A percentile compares a stretch with the other conserved stretches of the same genome.
These are phyloP conservation scores for Claviceps sp. DNA, from an alignment of 2,329 filamentous ascomycete species.

Conservation along the genomic window DNA sequence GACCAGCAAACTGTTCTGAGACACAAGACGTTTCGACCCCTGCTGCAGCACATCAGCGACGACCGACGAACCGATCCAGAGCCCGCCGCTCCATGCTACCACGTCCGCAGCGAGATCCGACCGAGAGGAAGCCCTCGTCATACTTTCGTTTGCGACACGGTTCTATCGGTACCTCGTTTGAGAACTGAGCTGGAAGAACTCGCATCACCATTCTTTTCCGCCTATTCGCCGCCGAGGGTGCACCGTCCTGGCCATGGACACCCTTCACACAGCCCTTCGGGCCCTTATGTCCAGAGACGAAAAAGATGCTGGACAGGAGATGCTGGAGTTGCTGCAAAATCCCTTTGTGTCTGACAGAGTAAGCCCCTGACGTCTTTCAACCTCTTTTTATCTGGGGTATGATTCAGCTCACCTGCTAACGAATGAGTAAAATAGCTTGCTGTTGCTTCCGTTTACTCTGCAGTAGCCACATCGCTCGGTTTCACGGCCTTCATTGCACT, in stretches of 20 bases:
- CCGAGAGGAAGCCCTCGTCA: neutral
- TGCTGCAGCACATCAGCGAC: neutral
- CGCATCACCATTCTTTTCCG: neutral
- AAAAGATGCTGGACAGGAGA: slow-evolving; percentile 25
- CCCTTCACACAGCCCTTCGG: neutral
- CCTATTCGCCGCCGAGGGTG: neutral
- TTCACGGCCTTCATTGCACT: slow-evolving; percentile 62
- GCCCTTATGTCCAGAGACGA: slow-evolving; percentile 1
- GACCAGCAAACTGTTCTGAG: neutral
- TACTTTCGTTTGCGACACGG: neutral
- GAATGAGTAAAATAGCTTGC: slow-evolving; percentile 12
- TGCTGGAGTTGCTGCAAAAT: slow-evolving; percentile 35
- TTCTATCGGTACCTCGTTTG: neutral
- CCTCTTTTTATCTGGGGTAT: neutral
- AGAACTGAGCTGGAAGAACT: neutral
- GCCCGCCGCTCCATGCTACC: neutral
- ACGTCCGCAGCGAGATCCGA: neutral
- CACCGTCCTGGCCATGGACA: neutral
- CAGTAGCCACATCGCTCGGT: slow-evolving; percentile 66
- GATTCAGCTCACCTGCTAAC: neutral
- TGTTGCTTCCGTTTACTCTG: slow-evolving; percentile 53
- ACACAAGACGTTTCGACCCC: neutral
- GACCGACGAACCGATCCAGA: neutral
- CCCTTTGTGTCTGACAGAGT: slow-evolving; percentile 28
- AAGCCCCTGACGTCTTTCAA: neutral